Base-by-base conservation (phyloP, 23 red algal species). In the Agarophyton chilense region DNA sequence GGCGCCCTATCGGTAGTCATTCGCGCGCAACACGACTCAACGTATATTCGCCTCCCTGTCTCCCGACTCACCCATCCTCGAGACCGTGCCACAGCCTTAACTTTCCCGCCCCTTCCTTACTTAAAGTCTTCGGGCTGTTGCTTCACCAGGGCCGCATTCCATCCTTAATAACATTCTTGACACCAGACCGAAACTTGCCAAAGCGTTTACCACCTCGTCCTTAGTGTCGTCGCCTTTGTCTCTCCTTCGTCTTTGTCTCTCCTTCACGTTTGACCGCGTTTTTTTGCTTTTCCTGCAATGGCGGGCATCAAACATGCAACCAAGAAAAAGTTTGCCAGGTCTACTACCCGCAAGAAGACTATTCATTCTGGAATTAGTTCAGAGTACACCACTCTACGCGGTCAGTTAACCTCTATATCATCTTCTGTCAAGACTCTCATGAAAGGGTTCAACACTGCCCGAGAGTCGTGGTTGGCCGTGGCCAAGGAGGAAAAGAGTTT, bases 311-410 rank as follows among this genome's bases (percentile, higher is more conserved):
- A 77, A 41, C 83, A 88, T 55, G 83, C 66, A 25, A 88, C 83
- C 13, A 88, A 88, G 45, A 88, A 88, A 33, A 51, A 57, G 36
- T 88, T 88, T 19, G 47, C 38, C 64, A 75, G 46, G 52, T 62
- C 83, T 66, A 74, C 46, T 22, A 88, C 83, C 67, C 38, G 64
- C 34, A 75, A 73, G 28, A 73, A 67, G 39, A 77, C 83, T 38
- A 75, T 88, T 52, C 50, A 72, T 26, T 56, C 43, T n/a, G 83
- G 83, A 45, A 88, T 88, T 21, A 88, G 67, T 57, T 40, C 83
- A 14, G 83, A 88, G 67, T 88, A 38, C 51, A 46, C 50, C 29
- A 66, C 16, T 11, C 67, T 57, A 13, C 64, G 83, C 2, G n/a
- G 25, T 29, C 58, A 77, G 54, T 53, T 88, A 2, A 53, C 38